Evolutionary conservation across 139 green algal genomes (phyloP), one percentile per base, ranked within the genome.

Genomic region (Tetradesmus lagerheimii): DNA sequence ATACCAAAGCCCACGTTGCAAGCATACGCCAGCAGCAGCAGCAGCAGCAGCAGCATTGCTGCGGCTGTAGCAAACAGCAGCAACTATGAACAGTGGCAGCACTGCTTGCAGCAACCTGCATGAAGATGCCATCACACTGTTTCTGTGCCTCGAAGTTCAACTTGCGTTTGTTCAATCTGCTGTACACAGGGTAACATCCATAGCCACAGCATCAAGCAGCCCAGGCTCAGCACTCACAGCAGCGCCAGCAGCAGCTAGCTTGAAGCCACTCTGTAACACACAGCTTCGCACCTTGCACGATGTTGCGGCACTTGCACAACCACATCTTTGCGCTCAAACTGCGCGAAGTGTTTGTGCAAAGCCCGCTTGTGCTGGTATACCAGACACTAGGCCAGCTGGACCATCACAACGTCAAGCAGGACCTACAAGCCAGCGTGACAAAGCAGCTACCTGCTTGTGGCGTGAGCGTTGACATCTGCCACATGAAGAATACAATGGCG

Each of bases 281-380:
- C 57, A 31, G 57, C 57, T 71, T 20, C 57, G 31, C 23, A 31
- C 57, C 25, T 14, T 27, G 25, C 83, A 50, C 15, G 34, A 91
- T 91, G 87, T 81, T 89, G 16, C 77, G 83, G 29, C 50, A 8
- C 5, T 62, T 89, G 15, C 92, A 93, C 78, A 93, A 94, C 29
- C 92, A 94, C 77, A 89, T 94, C 6, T 92, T 88, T 23, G 92
- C 92, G 1, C 4, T 37, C 43, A 91, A 75, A 78, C 90, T 94
- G 50, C 38, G 53, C 1, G 78, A 92, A 1, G 29, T 94, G 39
- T 91, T 94, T 47, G 43, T 39, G 14, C 35, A 78, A 47, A 91
- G 90, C 67, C 87, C 87, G 12, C 75, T 94, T 18, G 88, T 94
- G 35, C 83, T 94, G 16, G 90, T 94, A 27, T 94, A 93, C 78